phyloP scores from a whole-genome alignment of 176 grass and related monocot genomes.

The Aegilops speltoides region DNA sequence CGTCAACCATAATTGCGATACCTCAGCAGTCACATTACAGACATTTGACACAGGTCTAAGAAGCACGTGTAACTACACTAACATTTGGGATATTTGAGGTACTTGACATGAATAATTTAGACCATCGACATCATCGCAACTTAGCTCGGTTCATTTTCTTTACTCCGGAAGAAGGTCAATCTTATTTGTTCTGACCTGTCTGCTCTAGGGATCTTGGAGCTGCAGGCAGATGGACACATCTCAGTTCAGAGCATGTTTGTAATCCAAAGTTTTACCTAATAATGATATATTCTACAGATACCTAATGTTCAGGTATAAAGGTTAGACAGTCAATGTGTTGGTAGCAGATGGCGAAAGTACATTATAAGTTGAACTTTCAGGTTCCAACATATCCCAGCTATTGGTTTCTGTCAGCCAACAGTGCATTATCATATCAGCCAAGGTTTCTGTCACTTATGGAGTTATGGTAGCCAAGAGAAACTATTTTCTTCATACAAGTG shows the following conservation, averaged over 20 bases:
- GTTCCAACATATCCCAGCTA: neutral
- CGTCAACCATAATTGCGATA: slow-evolving; percentile 19
- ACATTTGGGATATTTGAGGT: slow-evolving; percentile 29
- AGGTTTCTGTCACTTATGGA: neutral
- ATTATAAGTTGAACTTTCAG: neutral
- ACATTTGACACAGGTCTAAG: slow-evolving; percentile 19
- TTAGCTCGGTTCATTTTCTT: slow-evolving; percentile 8
- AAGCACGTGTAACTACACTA: slow-evolving; percentile 26
- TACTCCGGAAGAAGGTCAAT: neutral
- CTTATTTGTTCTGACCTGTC: slow-evolving; percentile 45
- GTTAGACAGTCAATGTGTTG: neutral
- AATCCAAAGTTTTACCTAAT: neutral
- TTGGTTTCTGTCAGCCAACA: neutral
- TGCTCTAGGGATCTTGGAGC: slow-evolving; percentile 49
- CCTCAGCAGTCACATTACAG: slow-evolving; percentile 13
- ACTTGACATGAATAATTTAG: slow-evolving; percentile 29
- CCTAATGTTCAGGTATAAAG: neutral
- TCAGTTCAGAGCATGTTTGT: slow-evolving; percentile 19
- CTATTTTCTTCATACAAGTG: neutral
- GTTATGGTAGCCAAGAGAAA: neutral
- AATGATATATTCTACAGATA: neutral
- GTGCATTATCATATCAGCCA: neutral
- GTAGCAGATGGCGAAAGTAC: neutral
- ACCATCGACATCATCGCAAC: slow-evolving; percentile 19
- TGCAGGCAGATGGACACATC: slow-evolving; percentile 27